A percentile compares a stretch with the other conserved stretches of the same genome.
Evolutionary conservation across 176 grass and related monocot genomes (phyloP).

Genomic region (Alopecurus myosuroides): DNA sequence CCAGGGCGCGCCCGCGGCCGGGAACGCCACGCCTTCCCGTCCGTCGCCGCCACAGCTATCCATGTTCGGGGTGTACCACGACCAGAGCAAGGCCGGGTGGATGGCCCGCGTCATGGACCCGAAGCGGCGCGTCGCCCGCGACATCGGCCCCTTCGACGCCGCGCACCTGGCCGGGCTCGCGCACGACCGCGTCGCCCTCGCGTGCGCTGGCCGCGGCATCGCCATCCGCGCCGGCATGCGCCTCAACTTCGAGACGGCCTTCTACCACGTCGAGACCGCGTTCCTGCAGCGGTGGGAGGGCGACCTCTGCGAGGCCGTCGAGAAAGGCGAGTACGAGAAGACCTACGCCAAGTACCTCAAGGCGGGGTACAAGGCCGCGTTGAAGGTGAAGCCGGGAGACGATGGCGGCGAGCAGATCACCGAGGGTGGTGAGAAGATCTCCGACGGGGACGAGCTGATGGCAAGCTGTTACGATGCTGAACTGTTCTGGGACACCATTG

Average conservation of each 20-base stretch:
- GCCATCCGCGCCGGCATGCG: background rate
- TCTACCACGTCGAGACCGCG: conserved; percentile 9
- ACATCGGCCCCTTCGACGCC: conserved; percentile 9
- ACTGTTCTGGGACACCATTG: background rate
- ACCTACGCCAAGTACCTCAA: conserved; percentile 23
- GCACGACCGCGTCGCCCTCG: conserved; percentile 33
- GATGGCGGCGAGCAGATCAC: background rate
- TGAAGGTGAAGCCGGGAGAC: background rate
- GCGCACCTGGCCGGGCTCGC: conserved; percentile 33
- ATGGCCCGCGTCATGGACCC: conserved; percentile 14
- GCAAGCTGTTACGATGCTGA: background rate
- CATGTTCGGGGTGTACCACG: background rate
- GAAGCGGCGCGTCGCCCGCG: background rate
- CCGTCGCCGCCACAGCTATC: background rate
- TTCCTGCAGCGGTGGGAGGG: conserved; percentile 15
- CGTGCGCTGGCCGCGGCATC: background rate
- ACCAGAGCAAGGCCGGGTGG: background rate
- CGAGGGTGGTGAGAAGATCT: too few relatives aligned
- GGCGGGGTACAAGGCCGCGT: background rate
- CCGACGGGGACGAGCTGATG: background rate
- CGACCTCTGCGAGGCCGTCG: conserved; percentile 4
- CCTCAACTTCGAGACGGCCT: conserved; percentile 5
- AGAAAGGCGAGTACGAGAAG: conserved; percentile 27
- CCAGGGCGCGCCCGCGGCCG: background rate
- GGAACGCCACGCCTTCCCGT: background rate